Evolutionary conservation across 2,329 filamentous ascomycete genomes (phyloP).

Genomic region (Clarireedia homoeocarpa): DNA sequence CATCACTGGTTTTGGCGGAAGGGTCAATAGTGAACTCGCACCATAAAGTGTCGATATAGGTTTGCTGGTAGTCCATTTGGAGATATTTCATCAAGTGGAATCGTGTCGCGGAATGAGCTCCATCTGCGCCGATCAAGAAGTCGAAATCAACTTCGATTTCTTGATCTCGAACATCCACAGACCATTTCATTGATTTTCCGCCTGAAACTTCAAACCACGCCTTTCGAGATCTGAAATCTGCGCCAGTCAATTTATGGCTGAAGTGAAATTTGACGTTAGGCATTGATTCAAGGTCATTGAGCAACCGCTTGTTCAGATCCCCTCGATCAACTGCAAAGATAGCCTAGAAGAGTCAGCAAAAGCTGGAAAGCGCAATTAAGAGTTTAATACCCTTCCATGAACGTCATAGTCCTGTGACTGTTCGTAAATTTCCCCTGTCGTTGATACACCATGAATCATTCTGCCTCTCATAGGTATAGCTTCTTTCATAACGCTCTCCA

Average conservation of each 20-base stretch:
- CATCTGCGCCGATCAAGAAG: slow-evolving; percentile 88
- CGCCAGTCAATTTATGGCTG: slow-evolving; percentile 86
- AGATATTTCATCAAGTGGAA: slow-evolving; percentile 96
- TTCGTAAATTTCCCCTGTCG: slow-evolving; percentile 61
- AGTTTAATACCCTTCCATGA: slow-evolving; percentile 61
- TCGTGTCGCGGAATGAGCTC: slow-evolving; percentile 83
- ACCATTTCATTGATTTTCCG: slow-evolving; percentile 26
- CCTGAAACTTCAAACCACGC: slow-evolving; percentile 75
- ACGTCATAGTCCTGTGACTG: slow-evolving; percentile 85
- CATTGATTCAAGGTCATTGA: slow-evolving; percentile 75
- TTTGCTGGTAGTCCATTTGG: slow-evolving; percentile 83
- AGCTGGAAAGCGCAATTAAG: not conserved
- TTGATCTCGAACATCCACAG: slow-evolving; percentile 22
- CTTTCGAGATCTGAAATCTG: slow-evolving; percentile 69
- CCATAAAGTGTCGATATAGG: slow-evolving; percentile 96
- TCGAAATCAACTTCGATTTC: slow-evolving; percentile 87
- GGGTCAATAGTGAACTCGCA: slow-evolving; percentile 77
- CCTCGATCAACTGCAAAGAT: slow-evolving; percentile 83
- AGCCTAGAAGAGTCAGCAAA: slow-evolving; percentile 40
- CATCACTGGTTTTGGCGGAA: slow-evolving; percentile 17
- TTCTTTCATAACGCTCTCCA: slow-evolving; percentile 65
- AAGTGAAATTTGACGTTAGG: slow-evolving; percentile 90
- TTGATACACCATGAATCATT: slow-evolving; percentile 78
- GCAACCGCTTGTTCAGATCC: slow-evolving; percentile 71
- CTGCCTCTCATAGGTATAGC: slow-evolving; percentile 92